Evolutionary conservation across 2,329 filamentous ascomycete species (phyloP), one percentile per base, ranked within the genome.

Genomic region (Sporothrix humicola): DNA sequence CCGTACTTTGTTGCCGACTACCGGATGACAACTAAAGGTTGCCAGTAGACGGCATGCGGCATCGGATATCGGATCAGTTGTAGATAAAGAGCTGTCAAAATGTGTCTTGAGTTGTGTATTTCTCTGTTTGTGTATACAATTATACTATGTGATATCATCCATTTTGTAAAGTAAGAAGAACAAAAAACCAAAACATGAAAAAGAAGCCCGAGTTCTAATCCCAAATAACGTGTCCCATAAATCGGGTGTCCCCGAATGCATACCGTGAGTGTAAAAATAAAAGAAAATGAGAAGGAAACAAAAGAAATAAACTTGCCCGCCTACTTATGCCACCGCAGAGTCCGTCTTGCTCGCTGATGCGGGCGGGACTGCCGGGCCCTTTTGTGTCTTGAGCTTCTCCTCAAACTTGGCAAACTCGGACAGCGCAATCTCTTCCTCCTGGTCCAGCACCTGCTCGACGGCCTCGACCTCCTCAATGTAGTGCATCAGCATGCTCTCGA

Each of bases 401-500:
- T 98, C 95, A 80, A 98, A 98, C 82, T 93, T 96, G 77, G 92
- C 93, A 83, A 99, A 98, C 80, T 98, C 95, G 78, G 91, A 84
- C 79, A 95, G 83, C 0, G 95, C 90, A 76, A 98, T 88, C 82
- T 97, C 93, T 81, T 98, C 96, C 83, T 98, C 96, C 78, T 93
- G 88, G 78, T 98, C 95, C 79, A 97, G 82, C 2, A 98, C 92
- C 82, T 98, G 95, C 76, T 93, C 89, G 58, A 99, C 95, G 2
- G 92, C 93, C 82, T 97, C 91, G 54, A 98, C 96, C 82, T 98
- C 96, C 81, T 98, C 95, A 77, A 98, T 97, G 82, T 96, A 96
- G 82, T 95, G 93, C 93, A 97, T 98, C 81, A 98, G 82, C 96
- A 99, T 98, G 77, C 93, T 93, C 87, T 99, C 96, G 78, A 99